These are phyloP conservation scores for Mrakia frigida DNA, from an alignment of 768 basidiomycete species.

Conservation along the genomic window DNA sequence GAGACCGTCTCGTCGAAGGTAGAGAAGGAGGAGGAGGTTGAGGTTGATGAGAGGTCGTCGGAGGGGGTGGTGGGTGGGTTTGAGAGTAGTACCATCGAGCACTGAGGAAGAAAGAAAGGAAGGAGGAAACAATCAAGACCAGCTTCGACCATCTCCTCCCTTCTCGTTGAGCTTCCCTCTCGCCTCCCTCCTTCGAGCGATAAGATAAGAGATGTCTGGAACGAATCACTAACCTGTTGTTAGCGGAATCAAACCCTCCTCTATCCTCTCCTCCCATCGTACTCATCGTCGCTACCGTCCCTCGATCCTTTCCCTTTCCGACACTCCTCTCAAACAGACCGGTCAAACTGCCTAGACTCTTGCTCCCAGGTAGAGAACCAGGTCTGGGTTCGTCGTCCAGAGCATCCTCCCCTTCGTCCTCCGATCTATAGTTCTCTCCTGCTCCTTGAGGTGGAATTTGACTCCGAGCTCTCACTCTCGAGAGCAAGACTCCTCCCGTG, in stretches of 20 bases:
- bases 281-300: background rate
- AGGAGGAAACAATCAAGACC: background rate
- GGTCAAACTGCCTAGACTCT: constrained; percentile 14
- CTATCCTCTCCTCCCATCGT: background rate
- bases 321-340: background rate
- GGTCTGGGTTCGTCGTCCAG: background rate
- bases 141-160: background rate
- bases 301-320: background rate
- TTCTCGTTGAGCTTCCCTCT: background rate
- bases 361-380: background rate
- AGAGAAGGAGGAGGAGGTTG: background rate
- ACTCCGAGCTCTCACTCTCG: constrained; percentile 7
- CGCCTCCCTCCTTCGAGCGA: background rate
- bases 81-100: constrained; percentile 9
- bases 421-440: background rate
- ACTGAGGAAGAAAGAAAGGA: background rate
- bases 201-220: background rate
- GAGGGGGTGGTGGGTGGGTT: background rate
- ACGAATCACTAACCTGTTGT: constrained; percentile 10
- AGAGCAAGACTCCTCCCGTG: constrained; percentile 26
- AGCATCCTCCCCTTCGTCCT: background rate
- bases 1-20: background rate
- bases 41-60: background rate
- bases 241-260: constrained; percentile 2
- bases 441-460: background rate